phyloP scores from a whole-genome alignment of 2,329 filamentous ascomycete genomes.

The Phialophora verrucosa region DNA sequence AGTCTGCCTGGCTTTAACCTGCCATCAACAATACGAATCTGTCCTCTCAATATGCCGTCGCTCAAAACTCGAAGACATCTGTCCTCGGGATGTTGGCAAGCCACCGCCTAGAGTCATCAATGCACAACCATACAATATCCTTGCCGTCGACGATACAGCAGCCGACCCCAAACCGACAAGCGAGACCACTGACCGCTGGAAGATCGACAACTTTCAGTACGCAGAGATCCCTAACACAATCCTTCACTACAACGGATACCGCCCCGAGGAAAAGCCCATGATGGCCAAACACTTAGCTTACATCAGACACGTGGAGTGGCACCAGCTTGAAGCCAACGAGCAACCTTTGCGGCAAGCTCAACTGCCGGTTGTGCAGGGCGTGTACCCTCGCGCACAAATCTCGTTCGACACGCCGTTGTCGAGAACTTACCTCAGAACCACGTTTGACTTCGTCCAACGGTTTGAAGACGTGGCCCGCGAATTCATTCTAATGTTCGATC shows the following conservation, averaged over 20 bases:
- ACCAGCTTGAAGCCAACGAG: background rate
- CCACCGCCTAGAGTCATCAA: background rate
- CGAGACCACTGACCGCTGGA: background rate
- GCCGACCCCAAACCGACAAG: background rate
- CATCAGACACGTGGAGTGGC: background rate
- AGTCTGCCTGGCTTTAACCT: conserved; percentile 1
- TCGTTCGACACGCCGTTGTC: background rate
- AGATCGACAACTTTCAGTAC: background rate
- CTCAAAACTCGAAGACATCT: background rate
- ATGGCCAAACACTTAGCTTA: conserved; percentile 4
- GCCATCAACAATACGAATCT: background rate
- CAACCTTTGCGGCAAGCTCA: background rate
- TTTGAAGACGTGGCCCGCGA: background rate
- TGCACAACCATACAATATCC: background rate
- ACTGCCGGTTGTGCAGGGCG: background rate
- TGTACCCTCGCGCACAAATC: background rate
- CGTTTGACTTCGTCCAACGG: background rate
- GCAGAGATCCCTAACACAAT: background rate
- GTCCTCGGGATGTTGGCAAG: conserved; percentile 3
- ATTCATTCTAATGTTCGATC: background rate
- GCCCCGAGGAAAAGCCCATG: background rate
- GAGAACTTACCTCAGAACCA: background rate
- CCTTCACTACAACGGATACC: background rate
- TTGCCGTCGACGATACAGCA: background rate
- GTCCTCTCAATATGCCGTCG: background rate